Base-by-base conservation (phyloP, 352 stramenopile genomes). In the Globisporangium paroecandrum region DNA sequence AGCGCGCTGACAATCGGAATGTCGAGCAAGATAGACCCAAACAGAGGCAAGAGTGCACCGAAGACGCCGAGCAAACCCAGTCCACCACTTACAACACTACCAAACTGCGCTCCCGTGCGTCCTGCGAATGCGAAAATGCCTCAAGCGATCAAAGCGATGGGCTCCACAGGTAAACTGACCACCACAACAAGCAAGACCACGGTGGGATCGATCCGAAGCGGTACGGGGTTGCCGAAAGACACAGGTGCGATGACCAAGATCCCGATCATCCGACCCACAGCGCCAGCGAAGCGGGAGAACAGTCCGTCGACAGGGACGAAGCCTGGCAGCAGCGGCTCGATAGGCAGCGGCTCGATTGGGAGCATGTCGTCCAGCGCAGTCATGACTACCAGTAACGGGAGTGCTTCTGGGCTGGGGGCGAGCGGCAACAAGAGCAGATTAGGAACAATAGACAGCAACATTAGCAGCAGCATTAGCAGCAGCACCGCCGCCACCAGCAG, bases 281-380 rank as follows among this genome's bases (percentile, higher is more conserved):
- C 83, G n/a, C 83, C 81, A 29, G 78, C 81, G 25, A 91, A 91
- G 65, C 77, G 83, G 41, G 83, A 91, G 68, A 82, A 72, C 60
- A 91, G 83, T 59, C 83, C 83, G 13, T 87, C 77, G 7, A 77
- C 66, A 12, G 77, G 69, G 7, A 84, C 73, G 18, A 89, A 89
- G 24, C 81, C 81, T n/a, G 73, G 63, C 32, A 74, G 65, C 34
- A 65, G 57, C 49, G 58, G 57, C 24, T 49, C 66, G 25, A 56
- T 68, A 41, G 38, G 27, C 24, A 64, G 34, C 10, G 43, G 60
- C 24, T 66, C 32, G 41, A 61, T 71, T 34, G 60, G 60, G 13
- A 62, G 9, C 66, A 65, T 65, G 60, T 58, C 58, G 5, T 41
- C 57, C 20, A 49, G 62, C 41, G 47, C 55, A 4, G 22, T 55